Percentiles rank a stretch among this genome's conserved stretches.
phyloP scores from a whole-genome alignment of 148 eudicot species.

The Limonium bicolor region DNA sequence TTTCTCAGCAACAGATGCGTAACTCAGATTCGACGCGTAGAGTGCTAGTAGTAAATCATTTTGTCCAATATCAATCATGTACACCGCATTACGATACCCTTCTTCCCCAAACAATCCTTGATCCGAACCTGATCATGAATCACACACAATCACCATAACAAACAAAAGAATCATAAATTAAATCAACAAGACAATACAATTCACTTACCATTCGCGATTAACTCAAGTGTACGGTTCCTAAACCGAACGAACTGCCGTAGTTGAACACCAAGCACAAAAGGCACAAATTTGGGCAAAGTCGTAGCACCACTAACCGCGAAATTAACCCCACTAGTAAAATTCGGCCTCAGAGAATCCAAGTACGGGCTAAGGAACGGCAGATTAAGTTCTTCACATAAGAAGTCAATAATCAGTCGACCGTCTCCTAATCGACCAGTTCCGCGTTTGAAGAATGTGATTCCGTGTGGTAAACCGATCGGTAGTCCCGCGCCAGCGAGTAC shows the following conservation, averaged over 20 bases:
- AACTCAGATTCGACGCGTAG: slow-evolving; percentile 28
- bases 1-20: slow-evolving; percentile 14
- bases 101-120: slow-evolving; percentile 19
- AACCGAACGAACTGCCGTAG: slow-evolving; percentile 24
- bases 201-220: slow-evolving; percentile 10
- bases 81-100: slow-evolving; percentile 18
- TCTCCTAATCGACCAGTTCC: slow-evolving; percentile 41
- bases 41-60: slow-evolving; percentile 26
- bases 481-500: slow-evolving; percentile 31
- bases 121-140: slow-evolving; percentile 4
- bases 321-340: slow-evolving; percentile 31
- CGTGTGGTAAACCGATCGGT: slow-evolving; percentile 36
- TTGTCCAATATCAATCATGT: slow-evolving; percentile 29
- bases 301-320: slow-evolving; percentile 28
- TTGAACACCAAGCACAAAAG: slow-evolving; percentile 21
- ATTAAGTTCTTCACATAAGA: slow-evolving; percentile 9
- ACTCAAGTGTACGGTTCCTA: slow-evolving; percentile 20
- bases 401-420: slow-evolving; percentile 36
- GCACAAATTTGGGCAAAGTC: slow-evolving; percentile 18
- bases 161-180: not conserved
- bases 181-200: too few species aligned
- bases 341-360: slow-evolving; percentile 25
- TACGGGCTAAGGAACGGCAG: slow-evolving; percentile 21
- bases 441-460: slow-evolving; percentile 34
- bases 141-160: not conserved